Conservation (phyloP, 2,329 filamentous ascomycete genomes). For the Fusarium penzigii region DNA sequence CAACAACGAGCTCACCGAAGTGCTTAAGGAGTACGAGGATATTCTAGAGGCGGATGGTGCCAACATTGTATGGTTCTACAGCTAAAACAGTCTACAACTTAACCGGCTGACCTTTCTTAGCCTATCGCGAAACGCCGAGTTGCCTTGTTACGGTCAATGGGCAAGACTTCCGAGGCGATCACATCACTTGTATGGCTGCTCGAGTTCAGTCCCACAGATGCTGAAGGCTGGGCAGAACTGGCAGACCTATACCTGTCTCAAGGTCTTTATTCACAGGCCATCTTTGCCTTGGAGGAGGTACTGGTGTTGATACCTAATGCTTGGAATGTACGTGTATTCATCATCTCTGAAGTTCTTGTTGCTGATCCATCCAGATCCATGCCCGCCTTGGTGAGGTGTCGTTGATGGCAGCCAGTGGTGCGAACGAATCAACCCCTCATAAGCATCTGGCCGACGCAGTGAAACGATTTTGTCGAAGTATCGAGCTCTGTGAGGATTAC, state of each 20-base stretch:
- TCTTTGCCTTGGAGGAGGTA: slow-evolving; percentile 89
- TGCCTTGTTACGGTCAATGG: slow-evolving; percentile 75
- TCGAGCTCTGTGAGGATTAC: slow-evolving; percentile 93
- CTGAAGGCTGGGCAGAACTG: slow-evolving; percentile 91
- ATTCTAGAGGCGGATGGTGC: slow-evolving; percentile 72
- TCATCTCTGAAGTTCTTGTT: slow-evolving; percentile 17
- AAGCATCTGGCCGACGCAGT: slow-evolving; percentile 70
- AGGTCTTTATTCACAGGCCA: slow-evolving; percentile 77
- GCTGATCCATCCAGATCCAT: slow-evolving; percentile 65
- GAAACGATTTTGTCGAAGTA: slow-evolving; percentile 83
- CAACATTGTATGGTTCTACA: slow-evolving; percentile 66
- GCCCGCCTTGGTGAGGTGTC: slow-evolving; percentile 82
- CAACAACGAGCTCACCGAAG: slow-evolving; percentile 62
- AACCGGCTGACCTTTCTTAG: slow-evolving; percentile 45
- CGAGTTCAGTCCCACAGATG: slow-evolving; percentile 83
- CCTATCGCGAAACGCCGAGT: slow-evolving; percentile 83
- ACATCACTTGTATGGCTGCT: slow-evolving; percentile 72
- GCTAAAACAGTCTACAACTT: neutral
- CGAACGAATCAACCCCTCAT: slow-evolving; percentile 41
- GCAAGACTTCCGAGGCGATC: slow-evolving; percentile 71
- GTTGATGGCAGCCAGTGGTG: slow-evolving; percentile 64
- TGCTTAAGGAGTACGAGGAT: slow-evolving; percentile 77
- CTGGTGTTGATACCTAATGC: slow-evolving; percentile 84
- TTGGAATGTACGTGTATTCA: slow-evolving; percentile 74
- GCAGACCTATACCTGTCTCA: slow-evolving; percentile 82